Evolutionary conservation across 164 flowering plant species (phyloP).

Genomic region (Stephania japonica): DNA sequence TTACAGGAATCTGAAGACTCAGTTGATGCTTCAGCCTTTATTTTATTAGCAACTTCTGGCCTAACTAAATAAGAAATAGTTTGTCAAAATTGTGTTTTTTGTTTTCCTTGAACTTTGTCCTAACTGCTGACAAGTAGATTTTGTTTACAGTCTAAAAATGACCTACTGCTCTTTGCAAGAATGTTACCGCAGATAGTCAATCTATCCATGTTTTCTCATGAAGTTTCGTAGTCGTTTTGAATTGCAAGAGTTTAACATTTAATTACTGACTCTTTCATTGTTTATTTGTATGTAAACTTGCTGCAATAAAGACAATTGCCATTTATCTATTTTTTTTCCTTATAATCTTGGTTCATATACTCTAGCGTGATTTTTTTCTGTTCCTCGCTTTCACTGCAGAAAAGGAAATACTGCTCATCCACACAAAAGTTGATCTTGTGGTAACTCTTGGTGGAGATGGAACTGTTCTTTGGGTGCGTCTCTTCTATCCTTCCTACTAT

Average conservation of each 20-base stretch:
- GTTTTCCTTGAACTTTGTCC: neutral
- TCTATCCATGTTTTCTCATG: neutral
- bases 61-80: neutral
- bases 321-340: neutral
- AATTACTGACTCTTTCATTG: neutral
- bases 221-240: neutral
- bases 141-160: neutral
- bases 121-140: neutral
- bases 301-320: neutral
- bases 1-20: neutral
- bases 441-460: slow-evolving; percentile 99
- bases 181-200: neutral
- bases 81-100: neutral
- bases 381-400: slow-evolving; percentile 35
- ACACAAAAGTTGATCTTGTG: slow-evolving; percentile 86
- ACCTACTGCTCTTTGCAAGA: neutral
- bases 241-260: neutral
- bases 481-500: neutral
- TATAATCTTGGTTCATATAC: neutral
- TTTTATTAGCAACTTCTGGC: neutral
- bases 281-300: neutral
- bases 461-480: slow-evolving; percentile 96
- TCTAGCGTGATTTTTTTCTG: neutral
- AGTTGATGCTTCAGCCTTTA: neutral
- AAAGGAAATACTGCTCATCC: slow-evolving; percentile 55